Conservation (phyloP, 2,329 filamentous ascomycete genomes). For the Ophiostoma himal-ulmi region DNA sequence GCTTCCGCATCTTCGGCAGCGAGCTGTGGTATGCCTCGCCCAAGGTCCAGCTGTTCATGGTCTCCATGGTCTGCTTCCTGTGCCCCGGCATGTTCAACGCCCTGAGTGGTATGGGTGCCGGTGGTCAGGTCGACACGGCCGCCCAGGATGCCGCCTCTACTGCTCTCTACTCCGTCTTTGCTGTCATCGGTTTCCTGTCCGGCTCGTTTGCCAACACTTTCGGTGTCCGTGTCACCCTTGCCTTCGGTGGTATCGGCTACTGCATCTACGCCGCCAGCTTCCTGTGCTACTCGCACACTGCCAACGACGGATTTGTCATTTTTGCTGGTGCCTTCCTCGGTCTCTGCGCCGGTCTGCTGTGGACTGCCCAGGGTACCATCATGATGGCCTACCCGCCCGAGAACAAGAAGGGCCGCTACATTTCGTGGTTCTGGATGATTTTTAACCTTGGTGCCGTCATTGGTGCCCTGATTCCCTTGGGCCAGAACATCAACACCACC, state of each 20-base stretch:
- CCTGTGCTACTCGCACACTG: conserved; percentile 62
- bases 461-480: conserved; percentile 70
- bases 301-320: conserved; percentile 64
- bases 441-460: conserved; percentile 91
- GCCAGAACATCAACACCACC: conserved; percentile 47
- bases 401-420: conserved; percentile 76
- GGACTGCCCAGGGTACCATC: conserved; percentile 77
- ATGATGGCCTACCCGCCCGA: conserved; percentile 89
- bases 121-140: conserved; percentile 27
- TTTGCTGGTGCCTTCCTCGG: conserved; percentile 73
- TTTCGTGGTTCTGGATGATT: conserved; percentile 89
- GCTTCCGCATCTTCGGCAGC: conserved; percentile 47
- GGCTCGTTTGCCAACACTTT: conserved; percentile 73
- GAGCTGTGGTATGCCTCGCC: conserved; percentile 69
- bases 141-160: conserved; percentile 34
- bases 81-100: conserved; percentile 37
- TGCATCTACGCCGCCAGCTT: conserved; percentile 67
- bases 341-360: conserved; percentile 71
- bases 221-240: conserved; percentile 62
- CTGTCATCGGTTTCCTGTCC: conserved; percentile 62
- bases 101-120: conserved; percentile 29
- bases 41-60: conserved; percentile 63
- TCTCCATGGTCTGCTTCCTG: conserved; percentile 58
- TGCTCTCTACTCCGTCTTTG: conserved; percentile 46
- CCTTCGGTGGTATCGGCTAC: conserved; percentile 71